Conservation (phyloP, 2,329 filamentous ascomycete species). For the Trichoderma cornu-damae region DNA sequence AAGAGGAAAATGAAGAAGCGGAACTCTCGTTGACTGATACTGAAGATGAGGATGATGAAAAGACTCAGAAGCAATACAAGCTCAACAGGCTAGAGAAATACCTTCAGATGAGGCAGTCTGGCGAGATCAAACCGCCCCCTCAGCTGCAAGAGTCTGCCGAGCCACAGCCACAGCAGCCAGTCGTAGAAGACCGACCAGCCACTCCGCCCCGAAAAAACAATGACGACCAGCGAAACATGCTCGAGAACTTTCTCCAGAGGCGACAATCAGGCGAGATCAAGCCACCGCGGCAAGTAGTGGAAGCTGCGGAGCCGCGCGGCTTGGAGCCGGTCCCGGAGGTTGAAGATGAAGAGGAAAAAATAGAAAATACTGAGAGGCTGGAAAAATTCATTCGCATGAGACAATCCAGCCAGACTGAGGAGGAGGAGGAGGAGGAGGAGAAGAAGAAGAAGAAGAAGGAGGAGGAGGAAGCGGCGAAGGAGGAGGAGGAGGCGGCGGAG, state of each 20-base stretch:
- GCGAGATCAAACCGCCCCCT: background rate
- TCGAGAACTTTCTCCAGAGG: conserved; percentile 7
- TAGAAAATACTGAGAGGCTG: background rate
- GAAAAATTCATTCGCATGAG: conserved; percentile 7
- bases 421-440: background rate
- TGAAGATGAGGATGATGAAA: conserved; percentile 20
- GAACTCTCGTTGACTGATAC: conserved; percentile 37
- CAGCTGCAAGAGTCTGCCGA: background rate
- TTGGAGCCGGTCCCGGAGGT: background rate
- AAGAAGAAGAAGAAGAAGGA: no score
- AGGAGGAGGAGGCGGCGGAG: background rate
- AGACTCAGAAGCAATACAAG: conserved; percentile 8
- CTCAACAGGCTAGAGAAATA: conserved; percentile 2
- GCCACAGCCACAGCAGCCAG: no score
- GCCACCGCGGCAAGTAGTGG: background rate
- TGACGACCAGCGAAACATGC: background rate
- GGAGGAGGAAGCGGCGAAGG: no score
- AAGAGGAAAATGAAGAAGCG: conserved; percentile 23
- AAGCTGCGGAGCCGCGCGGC: background rate
- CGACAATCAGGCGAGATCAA: conserved; percentile 13
- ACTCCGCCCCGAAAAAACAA: conserved; percentile 3
- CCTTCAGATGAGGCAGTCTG: conserved; percentile 6
- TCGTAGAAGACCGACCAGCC: background rate
- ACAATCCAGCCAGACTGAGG: background rate
- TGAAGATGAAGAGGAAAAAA: conserved; percentile 1